A percentile compares a stretch with the other conserved stretches of the same genome.
phyloP scores from a whole-genome alignment of 176 grass and related monocot species.

The Aegilops bicornis region DNA sequence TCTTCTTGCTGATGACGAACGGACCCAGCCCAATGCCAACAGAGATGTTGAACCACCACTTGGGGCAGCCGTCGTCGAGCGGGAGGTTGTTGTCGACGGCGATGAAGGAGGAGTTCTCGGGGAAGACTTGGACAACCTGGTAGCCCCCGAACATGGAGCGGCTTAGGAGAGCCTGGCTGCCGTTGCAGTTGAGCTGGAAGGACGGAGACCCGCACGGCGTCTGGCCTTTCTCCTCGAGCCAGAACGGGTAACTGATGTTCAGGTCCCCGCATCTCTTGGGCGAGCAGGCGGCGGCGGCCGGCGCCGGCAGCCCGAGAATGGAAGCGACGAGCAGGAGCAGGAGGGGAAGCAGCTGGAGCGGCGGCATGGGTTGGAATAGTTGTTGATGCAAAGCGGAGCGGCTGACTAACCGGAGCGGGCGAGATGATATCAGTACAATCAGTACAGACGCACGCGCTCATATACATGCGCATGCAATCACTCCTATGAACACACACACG shows the following conservation, averaged over 20 bases:
- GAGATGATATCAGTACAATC: too few relatives aligned
- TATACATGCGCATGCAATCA: too few relatives aligned
- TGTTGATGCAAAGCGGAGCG: neutral
- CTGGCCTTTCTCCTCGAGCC: conserved; percentile 16
- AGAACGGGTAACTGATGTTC: conserved; percentile 33
- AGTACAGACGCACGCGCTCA: too few relatives aligned
- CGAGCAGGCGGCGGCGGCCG: neutral
- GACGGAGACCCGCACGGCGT: conserved; percentile 18
- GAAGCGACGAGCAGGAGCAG: neutral
- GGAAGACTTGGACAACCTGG: neutral
- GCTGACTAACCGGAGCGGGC: neutral
- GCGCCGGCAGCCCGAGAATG: neutral
- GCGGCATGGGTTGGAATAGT: neutral
- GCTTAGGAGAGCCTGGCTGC: neutral
- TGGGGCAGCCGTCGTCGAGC: conserved; percentile 21
- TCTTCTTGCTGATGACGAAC: neutral
- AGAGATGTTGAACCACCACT: neutral
- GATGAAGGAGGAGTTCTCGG: neutral
- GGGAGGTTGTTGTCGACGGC: conserved; percentile 29
- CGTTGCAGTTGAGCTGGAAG: conserved; percentile 31
- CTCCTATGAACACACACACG: too few relatives aligned
- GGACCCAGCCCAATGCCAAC: accelerated
- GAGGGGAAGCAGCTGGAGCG: neutral
- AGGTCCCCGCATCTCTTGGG: neutral
- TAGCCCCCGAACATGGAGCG: neutral